Conservation (phyloP, 2,329 filamentous ascomycete species). For the Beauveria varroae region DNA sequence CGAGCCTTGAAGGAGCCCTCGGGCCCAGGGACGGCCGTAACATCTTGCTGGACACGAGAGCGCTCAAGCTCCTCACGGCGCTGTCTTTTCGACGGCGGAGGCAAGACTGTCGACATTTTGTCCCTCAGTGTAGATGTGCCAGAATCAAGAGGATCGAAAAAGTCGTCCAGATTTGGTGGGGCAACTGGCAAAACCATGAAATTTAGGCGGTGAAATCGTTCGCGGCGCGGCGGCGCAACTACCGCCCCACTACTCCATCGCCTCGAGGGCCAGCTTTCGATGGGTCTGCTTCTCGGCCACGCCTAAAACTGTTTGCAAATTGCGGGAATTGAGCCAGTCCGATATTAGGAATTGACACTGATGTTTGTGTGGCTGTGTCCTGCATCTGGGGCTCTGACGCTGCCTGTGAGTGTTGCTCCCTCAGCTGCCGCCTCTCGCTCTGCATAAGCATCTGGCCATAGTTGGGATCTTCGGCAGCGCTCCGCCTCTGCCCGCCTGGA, state of each 20-base stretch:
- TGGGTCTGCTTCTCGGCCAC: conserved; percentile 18
- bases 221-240: too few species aligned
- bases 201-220: conserved; percentile 23
- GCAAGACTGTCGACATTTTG: conserved; percentile 69
- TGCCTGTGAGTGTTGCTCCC: conserved; percentile 18
- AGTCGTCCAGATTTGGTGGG: conserved; percentile 17
- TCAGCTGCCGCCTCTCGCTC: neutral
- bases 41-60: conserved; percentile 67
- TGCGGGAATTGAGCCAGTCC: conserved; percentile 23
- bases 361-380: conserved; percentile 18
- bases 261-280: neutral
- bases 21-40: conserved; percentile 58
- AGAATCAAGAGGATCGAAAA: neutral
- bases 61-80: conserved; percentile 66
- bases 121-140: neutral
- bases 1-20: conserved; percentile 75
- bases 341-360: conserved; percentile 22
- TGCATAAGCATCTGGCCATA: neutral
- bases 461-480: neutral
- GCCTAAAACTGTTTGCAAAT: conserved; percentile 23
- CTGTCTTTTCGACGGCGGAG: conserved; percentile 85
- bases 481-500: neutral
- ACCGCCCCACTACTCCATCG: conserved; percentile 5
- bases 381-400: conserved; percentile 22
- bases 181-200: conserved; percentile 24